phyloP scores from a whole-genome alignment of 208 protist species.

The Balamuthia mandrillaris region DNA sequence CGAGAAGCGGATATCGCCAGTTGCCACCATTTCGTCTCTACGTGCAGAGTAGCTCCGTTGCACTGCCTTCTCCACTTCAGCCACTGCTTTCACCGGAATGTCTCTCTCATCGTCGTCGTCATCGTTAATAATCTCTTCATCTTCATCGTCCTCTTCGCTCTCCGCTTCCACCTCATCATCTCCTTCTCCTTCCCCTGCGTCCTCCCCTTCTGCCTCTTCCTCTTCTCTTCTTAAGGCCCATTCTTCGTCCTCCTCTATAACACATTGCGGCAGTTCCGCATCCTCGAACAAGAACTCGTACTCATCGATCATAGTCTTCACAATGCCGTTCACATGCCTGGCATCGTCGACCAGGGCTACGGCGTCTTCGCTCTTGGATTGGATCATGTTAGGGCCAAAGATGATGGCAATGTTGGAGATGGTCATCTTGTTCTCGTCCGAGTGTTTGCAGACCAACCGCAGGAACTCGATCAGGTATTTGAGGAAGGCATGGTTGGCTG shows the following conservation, averaged over 20 bases:
- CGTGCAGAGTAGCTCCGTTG: no score
- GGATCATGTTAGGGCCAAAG: neutral
- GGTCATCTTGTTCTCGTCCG: constrained; percentile 21
- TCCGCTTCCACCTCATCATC: neutral
- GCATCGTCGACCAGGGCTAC: neutral
- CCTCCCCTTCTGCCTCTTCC: neutral
- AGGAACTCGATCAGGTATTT: constrained; percentile 22
- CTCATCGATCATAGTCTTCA: constrained; percentile 15
- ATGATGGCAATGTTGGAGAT: constrained; percentile 1
- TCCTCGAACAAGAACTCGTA: neutral
- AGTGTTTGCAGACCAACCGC: neutral
- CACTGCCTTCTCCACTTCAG: no score
- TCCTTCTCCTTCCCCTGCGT: neutral
- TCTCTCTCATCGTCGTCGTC: no score
- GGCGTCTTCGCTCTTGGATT: neutral
- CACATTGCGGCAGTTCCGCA: neutral
- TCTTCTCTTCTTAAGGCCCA: no score
- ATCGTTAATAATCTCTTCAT: no score
- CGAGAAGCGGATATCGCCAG: no score
- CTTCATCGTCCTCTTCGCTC: no score
- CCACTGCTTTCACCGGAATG: no score
- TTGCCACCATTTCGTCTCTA: no score
- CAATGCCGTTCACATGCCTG: neutral
- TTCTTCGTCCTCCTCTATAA: neutral
- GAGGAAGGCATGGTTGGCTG: neutral